A percentile compares a stretch with the other conserved stretches of the same genome.
Evolutionary conservation across 306 rosid species (phyloP).

Genomic region (Argentina anserina): DNA sequence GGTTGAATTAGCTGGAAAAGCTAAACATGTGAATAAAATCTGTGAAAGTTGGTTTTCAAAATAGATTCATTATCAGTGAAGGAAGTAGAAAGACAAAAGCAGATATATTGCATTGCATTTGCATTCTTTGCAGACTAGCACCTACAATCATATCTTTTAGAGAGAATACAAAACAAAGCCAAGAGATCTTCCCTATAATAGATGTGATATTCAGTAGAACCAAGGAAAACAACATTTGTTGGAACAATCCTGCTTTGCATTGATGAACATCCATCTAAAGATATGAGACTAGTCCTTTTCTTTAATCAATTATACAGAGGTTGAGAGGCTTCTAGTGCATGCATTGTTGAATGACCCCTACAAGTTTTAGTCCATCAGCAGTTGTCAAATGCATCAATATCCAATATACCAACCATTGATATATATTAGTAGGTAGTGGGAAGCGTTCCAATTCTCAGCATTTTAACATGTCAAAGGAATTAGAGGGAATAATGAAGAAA

Average conservation of each 20-base stretch:
- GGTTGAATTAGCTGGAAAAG: conserved; percentile 42
- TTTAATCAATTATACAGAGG: background rate
- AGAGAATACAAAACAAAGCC: background rate
- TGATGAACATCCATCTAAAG: conserved; percentile 6
- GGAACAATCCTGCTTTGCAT: background rate
- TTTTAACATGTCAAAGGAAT: background rate
- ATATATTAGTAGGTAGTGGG: background rate
- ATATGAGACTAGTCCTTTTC: background rate
- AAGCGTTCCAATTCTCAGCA: background rate
- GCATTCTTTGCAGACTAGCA: background rate
- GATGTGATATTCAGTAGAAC: background rate
- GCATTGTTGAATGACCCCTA: background rate
- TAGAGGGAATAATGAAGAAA: background rate
- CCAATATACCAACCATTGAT: background rate
- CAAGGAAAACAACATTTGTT: background rate
- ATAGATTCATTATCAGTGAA: background rate
- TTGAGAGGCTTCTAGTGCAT: background rate
- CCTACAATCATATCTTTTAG: conserved; percentile 1
- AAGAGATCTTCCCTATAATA: background rate
- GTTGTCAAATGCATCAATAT: background rate
- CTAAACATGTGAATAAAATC: conserved; percentile 23
- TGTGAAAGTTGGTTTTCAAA: conserved; percentile 19
- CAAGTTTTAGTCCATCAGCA: background rate
- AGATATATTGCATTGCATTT: background rate
- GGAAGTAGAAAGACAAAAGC: background rate